A percentile compares a stretch with the other conserved stretches of the same genome.
These are phyloP conservation scores for Bipolaris oryzae DNA, from an alignment of 2,329 filamentous ascomycete genomes.

Conservation along the genomic window DNA sequence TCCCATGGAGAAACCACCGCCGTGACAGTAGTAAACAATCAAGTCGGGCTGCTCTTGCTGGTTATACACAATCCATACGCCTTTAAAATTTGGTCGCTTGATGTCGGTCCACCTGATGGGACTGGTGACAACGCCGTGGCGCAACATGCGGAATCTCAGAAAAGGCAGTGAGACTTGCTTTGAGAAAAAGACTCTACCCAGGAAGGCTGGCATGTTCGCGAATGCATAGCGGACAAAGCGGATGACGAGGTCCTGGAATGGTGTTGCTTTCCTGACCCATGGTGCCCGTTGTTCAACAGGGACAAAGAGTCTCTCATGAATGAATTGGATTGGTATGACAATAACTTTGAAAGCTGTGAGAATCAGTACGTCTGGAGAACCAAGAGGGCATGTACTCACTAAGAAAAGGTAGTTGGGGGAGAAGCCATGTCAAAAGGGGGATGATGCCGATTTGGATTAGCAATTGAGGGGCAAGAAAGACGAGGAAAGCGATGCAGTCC, in stretches of 20 bases:
- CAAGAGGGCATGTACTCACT: slow-evolving; percentile 54
- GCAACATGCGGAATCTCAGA: slow-evolving; percentile 73
- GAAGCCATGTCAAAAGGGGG: slow-evolving; percentile 61
- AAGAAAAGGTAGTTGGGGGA: slow-evolving; percentile 72
- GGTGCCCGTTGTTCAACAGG: slow-evolving; percentile 56
- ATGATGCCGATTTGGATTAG: slow-evolving; percentile 70
- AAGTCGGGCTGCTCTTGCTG: slow-evolving; percentile 69
- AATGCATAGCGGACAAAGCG: slow-evolving; percentile 81
- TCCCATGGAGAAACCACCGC: slow-evolving; percentile 84
- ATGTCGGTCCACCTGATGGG: slow-evolving; percentile 70
- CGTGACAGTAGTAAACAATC: slow-evolving; percentile 82
- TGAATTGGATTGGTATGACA: slow-evolving; percentile 63
- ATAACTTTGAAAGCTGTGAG: slow-evolving; percentile 56
- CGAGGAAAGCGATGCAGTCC: slow-evolving; percentile 75
- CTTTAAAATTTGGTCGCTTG: slow-evolving; percentile 61
- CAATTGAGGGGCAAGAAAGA: slow-evolving; percentile 74
- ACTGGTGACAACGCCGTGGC: slow-evolving; percentile 69
- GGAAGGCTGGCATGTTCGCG: slow-evolving; percentile 68
- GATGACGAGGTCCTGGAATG: slow-evolving; percentile 79
- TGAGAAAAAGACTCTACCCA: slow-evolving; percentile 79
- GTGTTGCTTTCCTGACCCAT: slow-evolving; percentile 71
- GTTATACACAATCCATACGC: slow-evolving; percentile 73
- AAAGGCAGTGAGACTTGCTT: slow-evolving; percentile 76
- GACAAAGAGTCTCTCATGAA: slow-evolving; percentile 63
- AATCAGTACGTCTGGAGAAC: slow-evolving; percentile 29